phyloP scores from a whole-genome alignment of 345 rosid genomes.

The Populus deltoides region DNA sequence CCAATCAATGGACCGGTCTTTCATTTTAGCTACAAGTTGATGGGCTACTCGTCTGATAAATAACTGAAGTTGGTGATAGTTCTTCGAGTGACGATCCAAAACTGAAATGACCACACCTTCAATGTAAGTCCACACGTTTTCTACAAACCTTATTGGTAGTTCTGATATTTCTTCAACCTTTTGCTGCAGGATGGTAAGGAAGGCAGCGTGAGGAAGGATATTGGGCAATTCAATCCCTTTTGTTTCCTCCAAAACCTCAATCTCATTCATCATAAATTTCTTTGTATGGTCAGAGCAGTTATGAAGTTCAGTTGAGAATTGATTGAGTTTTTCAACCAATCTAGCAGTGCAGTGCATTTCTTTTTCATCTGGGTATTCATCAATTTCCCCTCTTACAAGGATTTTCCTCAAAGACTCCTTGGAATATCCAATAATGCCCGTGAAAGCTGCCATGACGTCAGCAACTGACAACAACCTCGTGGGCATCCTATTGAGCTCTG shows the following conservation, averaged over 20 bases:
- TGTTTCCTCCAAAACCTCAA: constrained; percentile 30
- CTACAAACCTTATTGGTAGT: constrained; percentile 15
- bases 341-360: constrained; percentile 32
- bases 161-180: constrained; percentile 22
- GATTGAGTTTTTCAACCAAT: constrained; percentile 27
- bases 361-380: constrained; percentile 36
- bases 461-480: constrained; percentile 15
- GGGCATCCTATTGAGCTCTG: constrained; percentile 33
- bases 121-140: constrained; percentile 26
- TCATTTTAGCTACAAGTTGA: no score
- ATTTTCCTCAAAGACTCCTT: constrained; percentile 43
- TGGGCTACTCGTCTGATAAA: no score
- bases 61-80: constrained; percentile 30
- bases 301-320: constrained; percentile 2
- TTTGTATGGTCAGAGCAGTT: neutral
- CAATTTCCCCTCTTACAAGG: constrained; percentile 40
- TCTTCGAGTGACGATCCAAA: constrained; percentile 13
- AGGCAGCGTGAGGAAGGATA: constrained; percentile 28
- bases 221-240: constrained; percentile 35
- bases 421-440: constrained; percentile 37
- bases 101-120: constrained; percentile 19
- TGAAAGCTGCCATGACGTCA: constrained; percentile 39
- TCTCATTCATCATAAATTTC: constrained; percentile 27
- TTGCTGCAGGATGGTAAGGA: constrained; percentile 15
- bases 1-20: no score